A percentile compares a stretch with the other conserved stretches of the same genome.
Conservation (phyloP, 2,329 filamentous ascomycete genomes). For the Ophiostoma ips region DNA sequence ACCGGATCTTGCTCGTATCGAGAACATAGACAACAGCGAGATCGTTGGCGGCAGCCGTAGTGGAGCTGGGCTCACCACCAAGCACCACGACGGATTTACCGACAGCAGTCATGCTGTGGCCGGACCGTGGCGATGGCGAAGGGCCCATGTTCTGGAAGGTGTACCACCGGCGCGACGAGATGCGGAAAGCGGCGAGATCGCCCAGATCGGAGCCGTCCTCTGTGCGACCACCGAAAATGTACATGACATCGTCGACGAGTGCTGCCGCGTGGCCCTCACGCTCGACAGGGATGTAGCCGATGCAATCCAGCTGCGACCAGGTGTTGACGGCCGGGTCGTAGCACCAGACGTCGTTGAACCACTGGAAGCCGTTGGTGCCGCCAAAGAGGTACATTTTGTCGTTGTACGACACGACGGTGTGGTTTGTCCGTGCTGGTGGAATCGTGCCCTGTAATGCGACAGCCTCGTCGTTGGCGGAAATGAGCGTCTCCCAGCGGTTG, state of each 20-base stretch:
- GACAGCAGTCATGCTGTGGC: slow-evolving; percentile 94
- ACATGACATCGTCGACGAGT: slow-evolving; percentile 96
- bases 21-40: slow-evolving; percentile 81
- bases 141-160: slow-evolving; percentile 99
- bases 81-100: slow-evolving; percentile 87
- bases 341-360: slow-evolving; percentile 99
- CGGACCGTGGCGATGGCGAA: slow-evolving; percentile 81
- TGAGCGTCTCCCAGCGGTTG: slow-evolving; percentile 90
- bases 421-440: slow-evolving; percentile 86
- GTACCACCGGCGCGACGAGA: slow-evolving; percentile 81
- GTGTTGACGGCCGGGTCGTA: slow-evolving; percentile 73
- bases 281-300: slow-evolving; percentile 89
- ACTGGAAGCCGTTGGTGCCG: slow-evolving; percentile 86
- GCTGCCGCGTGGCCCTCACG: slow-evolving; percentile 90
- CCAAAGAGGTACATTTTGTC: slow-evolving; percentile 96
- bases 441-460: slow-evolving; percentile 48
- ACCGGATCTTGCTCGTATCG: slow-evolving; percentile 91
- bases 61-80: slow-evolving; percentile 86
- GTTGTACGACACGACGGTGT: slow-evolving; percentile 80
- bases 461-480: slow-evolving; percentile 55
- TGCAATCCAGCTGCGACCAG: slow-evolving; percentile 87
- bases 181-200: slow-evolving; percentile 69
- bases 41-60: slow-evolving; percentile 66
- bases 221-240: slow-evolving; percentile 91
- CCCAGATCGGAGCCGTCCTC: slow-evolving; percentile 87